Evolutionary conservation across 495 filamentous ascomycete species (phyloP), one percentile per base, ranked within the genome.

Genomic region (Bryoglossum gracile): DNA sequence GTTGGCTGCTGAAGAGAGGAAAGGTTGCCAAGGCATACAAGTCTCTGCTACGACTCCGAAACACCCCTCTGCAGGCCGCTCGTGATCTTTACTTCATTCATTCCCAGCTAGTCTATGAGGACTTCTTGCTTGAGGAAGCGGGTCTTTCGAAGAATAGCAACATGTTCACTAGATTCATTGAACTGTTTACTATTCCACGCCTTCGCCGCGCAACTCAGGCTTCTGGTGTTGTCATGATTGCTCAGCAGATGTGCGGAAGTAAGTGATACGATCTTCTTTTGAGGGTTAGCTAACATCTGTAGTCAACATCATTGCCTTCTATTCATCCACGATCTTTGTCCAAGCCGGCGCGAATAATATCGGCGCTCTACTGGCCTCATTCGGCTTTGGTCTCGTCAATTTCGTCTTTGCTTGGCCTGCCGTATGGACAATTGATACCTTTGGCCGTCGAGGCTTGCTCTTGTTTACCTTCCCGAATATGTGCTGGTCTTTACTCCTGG

Each of bases 51-150:
- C 59, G 67, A 17, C 78, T 89, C 3, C 78, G 86, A 1, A 77
- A 80, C 60, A 75, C 74, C 26, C 71, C 72, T 4, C 57, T 89
- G 26, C 84, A 89, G 53, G 86, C 82, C 4, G 86, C 84, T 8
- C 69, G 86, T 2, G 86, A 91, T 61, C 72, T 89, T 18, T 84
- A 81, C 65, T 81, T 76, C 62, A 82, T 84, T 39, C 66, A 83
- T 52, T 66, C 75, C 9, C 80, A 84, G 59, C 66, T 82, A 36
- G 60, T 73, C 40, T 61, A 75, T 42, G 79, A 83, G 57, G 60
- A 65, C 42, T 53, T 46, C 16, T 51, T 63, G 2, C 34, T 57
- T 0, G 32, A 60, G 6, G 54, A 59, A 32, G 24, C 42, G 63
- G 66, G 50, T 6, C 19, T 51, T 10, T 21, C 48, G 2, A 48